Evolutionary conservation across 257 asterid genomes (phyloP).

Genomic region (Agastache rugosa): DNA sequence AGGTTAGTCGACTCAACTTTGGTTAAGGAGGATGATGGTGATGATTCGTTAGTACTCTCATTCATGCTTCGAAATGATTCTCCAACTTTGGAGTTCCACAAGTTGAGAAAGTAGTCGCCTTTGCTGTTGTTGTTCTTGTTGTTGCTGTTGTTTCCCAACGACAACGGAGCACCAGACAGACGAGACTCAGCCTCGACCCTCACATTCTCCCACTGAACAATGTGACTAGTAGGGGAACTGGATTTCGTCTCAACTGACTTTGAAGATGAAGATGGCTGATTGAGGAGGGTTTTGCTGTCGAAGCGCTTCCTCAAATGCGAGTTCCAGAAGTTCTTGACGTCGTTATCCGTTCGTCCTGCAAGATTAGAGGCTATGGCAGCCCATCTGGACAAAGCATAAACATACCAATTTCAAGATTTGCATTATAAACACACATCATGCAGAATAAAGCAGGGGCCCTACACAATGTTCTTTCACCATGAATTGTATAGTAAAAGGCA

Average conservation of each 20-base stretch:
- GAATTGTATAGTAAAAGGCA: not conserved
- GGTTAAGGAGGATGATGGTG: conserved; percentile 56
- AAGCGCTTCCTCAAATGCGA: conserved; percentile 65
- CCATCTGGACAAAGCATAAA: conserved; percentile 52
- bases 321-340: conserved; percentile 81
- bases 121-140: not conserved
- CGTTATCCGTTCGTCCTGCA: conserved; percentile 76
- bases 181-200: conserved; percentile 49
- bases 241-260: conserved; percentile 34
- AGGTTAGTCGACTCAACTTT: conserved; percentile 43
- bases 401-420: not conserved
- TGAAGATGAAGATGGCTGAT: conserved; percentile 42
- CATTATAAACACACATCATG: not conserved
- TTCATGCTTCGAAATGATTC: conserved; percentile 52
- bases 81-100: conserved; percentile 73
- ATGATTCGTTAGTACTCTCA: conserved; percentile 39
- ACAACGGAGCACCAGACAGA: conserved; percentile 35
- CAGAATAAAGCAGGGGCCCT: not conserved
- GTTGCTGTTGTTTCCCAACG: not conserved
- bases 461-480: not conserved
- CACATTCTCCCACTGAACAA: conserved; percentile 52
- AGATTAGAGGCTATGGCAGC: conserved; percentile 70
- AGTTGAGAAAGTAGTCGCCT: conserved; percentile 57
- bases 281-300: not conserved
- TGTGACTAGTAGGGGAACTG: conserved; percentile 42